Percentiles rank a stretch among this genome's conserved stretches.
Evolutionary conservation across 2,329 filamentous ascomycete species (phyloP).

Genomic region (Thielaviopsis euricoi): DNA sequence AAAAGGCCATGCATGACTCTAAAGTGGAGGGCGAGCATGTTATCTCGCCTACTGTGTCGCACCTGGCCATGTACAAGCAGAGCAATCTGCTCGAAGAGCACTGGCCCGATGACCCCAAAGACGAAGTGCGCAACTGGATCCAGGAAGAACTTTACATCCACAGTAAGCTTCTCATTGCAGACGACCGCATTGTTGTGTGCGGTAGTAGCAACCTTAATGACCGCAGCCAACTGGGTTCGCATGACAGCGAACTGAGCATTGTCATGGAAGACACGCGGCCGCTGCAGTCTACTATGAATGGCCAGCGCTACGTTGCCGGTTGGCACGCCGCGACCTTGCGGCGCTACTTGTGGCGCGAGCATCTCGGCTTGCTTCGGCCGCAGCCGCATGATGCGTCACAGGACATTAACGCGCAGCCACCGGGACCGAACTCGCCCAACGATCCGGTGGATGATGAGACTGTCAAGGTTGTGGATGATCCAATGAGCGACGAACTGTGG

Average conservation of each 20-base stretch:
- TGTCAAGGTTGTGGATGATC: slow-evolving; percentile 53
- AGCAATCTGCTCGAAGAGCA: slow-evolving; percentile 47
- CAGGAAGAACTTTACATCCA: slow-evolving; percentile 96
- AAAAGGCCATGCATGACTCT: slow-evolving; percentile 19
- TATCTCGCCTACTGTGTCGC: slow-evolving; percentile 40
- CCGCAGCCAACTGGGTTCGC: slow-evolving; percentile 68
- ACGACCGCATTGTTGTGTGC: slow-evolving; percentile 72
- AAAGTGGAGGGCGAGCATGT: background rate
- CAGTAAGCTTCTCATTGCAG: slow-evolving; percentile 75
- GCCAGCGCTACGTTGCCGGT: slow-evolving; percentile 59
- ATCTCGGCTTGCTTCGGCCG: slow-evolving; percentile 63
- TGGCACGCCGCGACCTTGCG: slow-evolving; percentile 68
- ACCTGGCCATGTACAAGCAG: slow-evolving; percentile 53
- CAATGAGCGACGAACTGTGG: slow-evolving; percentile 50
- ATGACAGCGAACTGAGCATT: slow-evolving; percentile 82
- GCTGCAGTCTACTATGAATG: slow-evolving; percentile 61
- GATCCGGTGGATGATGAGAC: slow-evolving; percentile 42
- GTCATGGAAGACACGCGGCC: slow-evolving; percentile 70
- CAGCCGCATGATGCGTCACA: slow-evolving; percentile 52
- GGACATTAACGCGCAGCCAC: slow-evolving; percentile 60
- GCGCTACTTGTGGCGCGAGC: slow-evolving; percentile 76
- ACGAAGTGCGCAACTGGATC: slow-evolving; percentile 75
- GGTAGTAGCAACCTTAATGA: slow-evolving; percentile 88
- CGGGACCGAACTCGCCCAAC: slow-evolving; percentile 48
- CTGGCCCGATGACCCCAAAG: slow-evolving; percentile 63